Conservation (phyloP, 2,329 filamentous ascomycete species). For the Xylariaceae sp. region DNA sequence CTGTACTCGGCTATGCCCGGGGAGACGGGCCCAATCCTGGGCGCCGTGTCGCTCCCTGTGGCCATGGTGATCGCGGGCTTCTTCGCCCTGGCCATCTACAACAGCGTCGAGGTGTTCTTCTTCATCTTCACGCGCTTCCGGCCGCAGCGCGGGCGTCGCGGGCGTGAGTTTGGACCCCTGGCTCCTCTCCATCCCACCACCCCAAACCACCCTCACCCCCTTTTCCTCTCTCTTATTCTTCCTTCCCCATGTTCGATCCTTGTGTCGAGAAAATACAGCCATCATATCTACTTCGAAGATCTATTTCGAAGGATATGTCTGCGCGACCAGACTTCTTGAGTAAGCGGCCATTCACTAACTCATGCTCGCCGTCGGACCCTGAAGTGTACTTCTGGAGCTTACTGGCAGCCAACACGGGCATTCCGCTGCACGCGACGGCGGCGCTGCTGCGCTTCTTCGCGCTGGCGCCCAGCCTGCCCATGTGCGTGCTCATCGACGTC, state of each 20-base stretch:
- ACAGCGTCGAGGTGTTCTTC: constrained; percentile 31
- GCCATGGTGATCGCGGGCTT: constrained; percentile 6
- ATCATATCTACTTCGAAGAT: too few species aligned
- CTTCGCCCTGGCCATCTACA: constrained; percentile 29
- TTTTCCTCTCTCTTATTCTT: too few species aligned
- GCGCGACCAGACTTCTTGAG: too few species aligned
- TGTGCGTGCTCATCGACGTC: constrained; percentile 24
- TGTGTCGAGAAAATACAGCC: too few species aligned
- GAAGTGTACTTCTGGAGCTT: constrained; percentile 38
- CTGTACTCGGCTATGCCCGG: constrained; percentile 3
- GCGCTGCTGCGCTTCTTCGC: constrained; percentile 11
- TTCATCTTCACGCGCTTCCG: constrained; percentile 31
- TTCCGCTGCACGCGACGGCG: constrained; percentile 8
- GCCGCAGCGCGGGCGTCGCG: constrained; percentile 27
- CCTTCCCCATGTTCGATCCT: too few species aligned
- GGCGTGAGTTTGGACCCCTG: too few species aligned
- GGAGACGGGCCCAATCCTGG: constrained; percentile 6
- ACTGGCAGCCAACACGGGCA: constrained; percentile 22
- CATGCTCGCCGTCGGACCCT: too few species aligned
- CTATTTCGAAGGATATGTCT: too few species aligned
- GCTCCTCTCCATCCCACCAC: too few species aligned
- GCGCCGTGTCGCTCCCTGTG: constrained; percentile 2
- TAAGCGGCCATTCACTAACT: too few species aligned
- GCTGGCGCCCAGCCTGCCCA: constrained; percentile 9
- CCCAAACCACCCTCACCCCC: too few species aligned